Evolutionary conservation across 1,284 basidiomycete genomes (phyloP).

Genomic region (Polyporus tsugae): DNA sequence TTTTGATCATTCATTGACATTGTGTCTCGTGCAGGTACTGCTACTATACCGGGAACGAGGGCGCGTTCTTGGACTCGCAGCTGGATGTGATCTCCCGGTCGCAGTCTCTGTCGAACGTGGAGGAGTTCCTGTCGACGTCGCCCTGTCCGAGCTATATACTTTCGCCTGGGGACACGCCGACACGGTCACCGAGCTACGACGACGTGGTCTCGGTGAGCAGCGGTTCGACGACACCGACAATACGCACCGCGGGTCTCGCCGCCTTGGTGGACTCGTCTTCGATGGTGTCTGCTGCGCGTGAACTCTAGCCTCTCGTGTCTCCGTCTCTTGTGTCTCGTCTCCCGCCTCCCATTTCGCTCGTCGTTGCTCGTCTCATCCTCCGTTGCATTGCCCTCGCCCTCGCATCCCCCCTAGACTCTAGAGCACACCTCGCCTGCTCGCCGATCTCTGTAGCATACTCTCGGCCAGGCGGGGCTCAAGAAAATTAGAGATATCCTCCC

Average conservation of each 20-base stretch:
- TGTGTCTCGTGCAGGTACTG: slow-evolving; percentile 61
- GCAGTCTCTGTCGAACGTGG: slow-evolving; percentile 63
- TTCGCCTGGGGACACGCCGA: slow-evolving; percentile 38
- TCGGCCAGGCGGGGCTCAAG: neutral
- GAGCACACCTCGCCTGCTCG: neutral
- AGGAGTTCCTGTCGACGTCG: slow-evolving; percentile 51
- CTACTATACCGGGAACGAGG: slow-evolving; percentile 70
- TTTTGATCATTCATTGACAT: slow-evolving; percentile 8
- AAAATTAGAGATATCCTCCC: slow-evolving; percentile 12
- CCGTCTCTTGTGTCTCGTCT: neutral
- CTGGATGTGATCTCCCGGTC: slow-evolving; percentile 54
- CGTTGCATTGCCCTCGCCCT: neutral
- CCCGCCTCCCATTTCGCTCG: neutral
- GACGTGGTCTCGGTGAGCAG: slow-evolving; percentile 40
- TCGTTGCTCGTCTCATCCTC: neutral
- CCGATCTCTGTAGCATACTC: neutral
- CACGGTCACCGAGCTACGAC: slow-evolving; percentile 44
- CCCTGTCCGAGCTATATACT: slow-evolving; percentile 35
- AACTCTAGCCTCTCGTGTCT: slow-evolving; percentile 11
- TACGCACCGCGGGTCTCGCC: slow-evolving; percentile 24
- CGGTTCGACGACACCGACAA: slow-evolving; percentile 41
- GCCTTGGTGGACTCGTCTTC: slow-evolving; percentile 24
- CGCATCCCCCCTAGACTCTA: slow-evolving; percentile 1
- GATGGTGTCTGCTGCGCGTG: slow-evolving; percentile 29
- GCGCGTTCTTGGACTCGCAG: slow-evolving; percentile 42